phyloP scores from a whole-genome alignment of 2,329 filamentous ascomycete species.

The Balansia obtecta region DNA sequence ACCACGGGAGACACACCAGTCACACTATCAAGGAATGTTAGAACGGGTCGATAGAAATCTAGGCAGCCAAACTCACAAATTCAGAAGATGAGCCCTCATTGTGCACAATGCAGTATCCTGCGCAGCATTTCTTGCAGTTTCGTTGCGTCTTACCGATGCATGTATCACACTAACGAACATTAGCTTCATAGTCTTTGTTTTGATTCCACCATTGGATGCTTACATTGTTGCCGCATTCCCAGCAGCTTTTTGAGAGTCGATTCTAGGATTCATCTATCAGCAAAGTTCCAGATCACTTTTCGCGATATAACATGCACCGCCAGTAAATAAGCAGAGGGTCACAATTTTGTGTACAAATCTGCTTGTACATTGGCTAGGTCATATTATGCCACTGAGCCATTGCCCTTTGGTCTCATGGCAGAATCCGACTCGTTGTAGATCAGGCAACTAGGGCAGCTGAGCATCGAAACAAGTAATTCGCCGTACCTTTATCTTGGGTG shows the following conservation, averaged over 20 bases:
- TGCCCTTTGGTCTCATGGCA: neutral
- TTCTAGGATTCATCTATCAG: conserved; percentile 22
- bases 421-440: neutral
- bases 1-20: conserved; percentile 27
- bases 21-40: conserved; percentile 27
- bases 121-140: conserved; percentile 58
- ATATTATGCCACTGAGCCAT: neutral
- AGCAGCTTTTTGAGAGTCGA: conserved; percentile 60
- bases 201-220: conserved; percentile 18
- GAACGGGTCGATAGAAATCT: conserved; percentile 6
- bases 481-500: conserved; percentile 50
- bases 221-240: conserved; percentile 76
- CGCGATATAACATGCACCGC: neutral
- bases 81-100: conserved; percentile 69
- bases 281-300: neutral
- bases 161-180: conserved; percentile 47
- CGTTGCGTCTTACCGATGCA: conserved; percentile 64
- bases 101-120: conserved; percentile 73
- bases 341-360: neutral
- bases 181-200: neutral
- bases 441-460: conserved; percentile 15
- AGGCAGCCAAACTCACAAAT: conserved; percentile 27
- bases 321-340: neutral
- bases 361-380: neutral
- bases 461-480: conserved; percentile 44